Evolutionary conservation across 768 basidiomycete species (phyloP), one percentile per base, ranked within the genome.

Genomic region (Roridomyces roridus): DNA sequence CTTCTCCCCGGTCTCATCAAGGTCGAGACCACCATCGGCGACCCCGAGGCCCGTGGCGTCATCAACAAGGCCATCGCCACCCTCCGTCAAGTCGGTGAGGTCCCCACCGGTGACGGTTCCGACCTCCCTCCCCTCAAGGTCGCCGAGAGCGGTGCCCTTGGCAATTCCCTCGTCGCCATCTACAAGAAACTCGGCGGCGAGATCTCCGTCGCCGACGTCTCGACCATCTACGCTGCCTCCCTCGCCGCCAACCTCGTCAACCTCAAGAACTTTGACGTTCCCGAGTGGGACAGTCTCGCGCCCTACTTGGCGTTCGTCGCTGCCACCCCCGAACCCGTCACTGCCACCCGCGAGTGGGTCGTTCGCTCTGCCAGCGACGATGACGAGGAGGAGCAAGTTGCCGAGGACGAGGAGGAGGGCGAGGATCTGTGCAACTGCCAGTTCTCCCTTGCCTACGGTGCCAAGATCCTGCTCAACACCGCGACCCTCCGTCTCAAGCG

Each of bases 371-470:
- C 95, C 29, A 82, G 86, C 55, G 88, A 92, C 59, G 89, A 83
- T 52, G 80, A 78, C 34, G 91, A 86, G 3, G 89, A 89, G 1
- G 84, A 74, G 0, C 85, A 84, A 17, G 88, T 80, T 46, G 74
- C 72, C 41, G 94, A 94, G 15, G 96, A 98, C 65, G 96, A 96
- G 71, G 96, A 98, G 75, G 94, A 96, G 77, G 96, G 96, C 66
- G 97, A 99, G 79, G 96, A 97, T 70, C 85, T 99, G 66, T 96
- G 95, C 84, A 95, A 97, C 83, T 96, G 94, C 83, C 94, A 96
- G 72, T 98, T 98, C 86, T 97, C 96, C 51, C 85, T 98, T 50
- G 96, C 96, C 48, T 98, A 98, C 73, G 96, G 96, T 89, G 96
- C 96, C 70, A 97, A 97, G 84, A 97, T 98, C 68, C 76, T 98